Evolutionary conservation across 257 asterid genomes (phyloP).

Genomic region (Leonotis leonurus): DNA sequence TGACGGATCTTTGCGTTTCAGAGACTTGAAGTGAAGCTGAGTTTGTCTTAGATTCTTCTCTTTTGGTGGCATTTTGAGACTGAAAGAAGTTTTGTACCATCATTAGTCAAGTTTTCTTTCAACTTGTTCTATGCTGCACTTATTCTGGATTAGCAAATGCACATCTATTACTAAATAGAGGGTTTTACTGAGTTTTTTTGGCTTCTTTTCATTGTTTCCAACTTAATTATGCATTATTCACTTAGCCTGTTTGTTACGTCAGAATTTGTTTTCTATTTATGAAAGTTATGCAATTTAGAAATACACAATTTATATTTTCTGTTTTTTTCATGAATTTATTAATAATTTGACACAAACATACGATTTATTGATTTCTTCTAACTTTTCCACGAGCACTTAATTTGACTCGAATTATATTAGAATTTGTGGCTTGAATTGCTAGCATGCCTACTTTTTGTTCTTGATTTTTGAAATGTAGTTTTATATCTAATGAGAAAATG

Average conservation of each 20-base stretch:
- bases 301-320: no score
- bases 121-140: constrained; percentile 2
- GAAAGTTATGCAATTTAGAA: no score
- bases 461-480: no score
- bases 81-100: not conserved
- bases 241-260: not conserved
- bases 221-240: not conserved
- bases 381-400: no score
- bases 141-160: not conserved
- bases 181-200: not conserved
- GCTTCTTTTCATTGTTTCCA: not conserved
- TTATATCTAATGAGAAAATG: no score
- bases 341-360: no score
- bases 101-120: not conserved
- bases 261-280: not conserved
- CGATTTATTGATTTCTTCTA: no score
- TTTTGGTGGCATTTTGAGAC: not conserved
- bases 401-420: no score
- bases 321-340: no score
- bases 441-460: no score
- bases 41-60: not conserved
- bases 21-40: not conserved
- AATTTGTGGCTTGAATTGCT: no score
- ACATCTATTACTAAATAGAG: not conserved
- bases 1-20: not conserved